Percentiles rank a stretch among this genome's conserved stretches.
Evolutionary conservation across 148 eudicot species (phyloP).

Genomic region (Chenopodium berlandieri): DNA sequence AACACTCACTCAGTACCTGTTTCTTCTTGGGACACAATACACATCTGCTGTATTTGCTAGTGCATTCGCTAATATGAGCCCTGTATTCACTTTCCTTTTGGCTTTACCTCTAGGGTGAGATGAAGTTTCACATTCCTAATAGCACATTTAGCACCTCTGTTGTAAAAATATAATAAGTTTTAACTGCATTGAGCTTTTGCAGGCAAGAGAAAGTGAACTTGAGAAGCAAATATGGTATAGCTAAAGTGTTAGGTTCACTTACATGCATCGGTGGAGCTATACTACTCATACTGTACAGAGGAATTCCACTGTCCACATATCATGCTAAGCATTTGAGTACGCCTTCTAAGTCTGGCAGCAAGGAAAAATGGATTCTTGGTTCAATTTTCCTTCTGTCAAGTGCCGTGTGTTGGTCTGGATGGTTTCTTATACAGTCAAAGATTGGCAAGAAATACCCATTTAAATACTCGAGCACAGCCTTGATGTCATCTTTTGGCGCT

Average conservation of each 20-base stretch:
- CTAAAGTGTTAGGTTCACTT: slow-evolving; percentile 56
- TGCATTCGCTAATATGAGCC: slow-evolving; percentile 65
- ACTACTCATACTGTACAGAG: slow-evolving; percentile 55
- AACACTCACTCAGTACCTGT: slow-evolving; percentile 55
- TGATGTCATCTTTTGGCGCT: slow-evolving; percentile 59
- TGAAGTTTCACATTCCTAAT: neutral
- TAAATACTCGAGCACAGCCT: slow-evolving; percentile 59
- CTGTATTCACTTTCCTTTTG: slow-evolving; percentile 61
- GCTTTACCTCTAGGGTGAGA: slow-evolving; percentile 62
- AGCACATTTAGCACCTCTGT: neutral
- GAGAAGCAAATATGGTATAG: slow-evolving; percentile 56
- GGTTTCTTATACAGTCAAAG: slow-evolving; percentile 69
- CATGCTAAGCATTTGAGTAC: slow-evolving; percentile 17
- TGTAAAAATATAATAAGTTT: neutral
- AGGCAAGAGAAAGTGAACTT: slow-evolving; percentile 65
- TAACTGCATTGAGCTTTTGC: slow-evolving; percentile 19
- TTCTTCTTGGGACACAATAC: slow-evolving; percentile 54
- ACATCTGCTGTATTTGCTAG: slow-evolving; percentile 64
- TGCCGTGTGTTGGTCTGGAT: slow-evolving; percentile 60
- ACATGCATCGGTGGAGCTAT: slow-evolving; percentile 52
- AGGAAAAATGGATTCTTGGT: slow-evolving; percentile 42
- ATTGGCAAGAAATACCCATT: slow-evolving; percentile 57
- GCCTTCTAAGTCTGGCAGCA: slow-evolving; percentile 6
- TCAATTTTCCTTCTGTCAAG: slow-evolving; percentile 43
- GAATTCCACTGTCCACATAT: slow-evolving; percentile 35